phyloP scores from a whole-genome alignment of 257 asterid genomes.

The Phtheirospermum japonicum region DNA sequence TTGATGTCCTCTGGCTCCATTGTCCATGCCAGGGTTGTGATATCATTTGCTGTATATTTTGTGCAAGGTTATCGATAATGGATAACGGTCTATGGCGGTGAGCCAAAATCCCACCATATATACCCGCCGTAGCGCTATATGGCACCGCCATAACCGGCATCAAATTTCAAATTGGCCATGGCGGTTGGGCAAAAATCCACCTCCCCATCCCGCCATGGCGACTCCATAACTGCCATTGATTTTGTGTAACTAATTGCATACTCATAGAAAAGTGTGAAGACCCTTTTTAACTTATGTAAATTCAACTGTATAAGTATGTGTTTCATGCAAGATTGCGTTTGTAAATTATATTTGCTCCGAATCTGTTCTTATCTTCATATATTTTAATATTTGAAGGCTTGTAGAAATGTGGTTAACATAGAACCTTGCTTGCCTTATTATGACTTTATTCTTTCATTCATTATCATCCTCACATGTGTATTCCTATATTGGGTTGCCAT shows the following conservation, averaged over 20 bases:
- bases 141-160: too few species aligned
- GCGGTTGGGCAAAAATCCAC: too few species aligned
- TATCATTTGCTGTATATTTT: slow-evolving; percentile 15
- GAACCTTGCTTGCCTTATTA: background rate
- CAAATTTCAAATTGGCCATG: too few species aligned
- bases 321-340: slow-evolving; percentile 9
- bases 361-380: slow-evolving; percentile 6
- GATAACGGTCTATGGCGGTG: too few species aligned
- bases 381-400: background rate
- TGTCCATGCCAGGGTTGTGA: slow-evolving; percentile 5
- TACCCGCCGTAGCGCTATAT: too few species aligned
- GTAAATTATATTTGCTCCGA: slow-evolving; percentile 10
- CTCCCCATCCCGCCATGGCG: too few species aligned
- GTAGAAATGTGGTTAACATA: background rate
- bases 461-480: slow-evolving; percentile 9
- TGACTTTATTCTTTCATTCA: background rate
- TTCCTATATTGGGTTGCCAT: slow-evolving; percentile 17
- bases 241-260: background rate
- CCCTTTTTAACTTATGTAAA: background rate
- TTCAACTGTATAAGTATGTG: slow-evolving; percentile 20
- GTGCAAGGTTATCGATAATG: background rate
- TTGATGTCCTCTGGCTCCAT: slow-evolving; percentile 4
- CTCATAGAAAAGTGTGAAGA: slow-evolving; percentile 5
- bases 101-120: too few species aligned
- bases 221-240: too few species aligned